A percentile compares a stretch with the other conserved stretches of the same genome.
Evolutionary conservation across 2,329 filamentous ascomycete genomes (phyloP).

Genomic region (Colletotrichum truncatum): DNA sequence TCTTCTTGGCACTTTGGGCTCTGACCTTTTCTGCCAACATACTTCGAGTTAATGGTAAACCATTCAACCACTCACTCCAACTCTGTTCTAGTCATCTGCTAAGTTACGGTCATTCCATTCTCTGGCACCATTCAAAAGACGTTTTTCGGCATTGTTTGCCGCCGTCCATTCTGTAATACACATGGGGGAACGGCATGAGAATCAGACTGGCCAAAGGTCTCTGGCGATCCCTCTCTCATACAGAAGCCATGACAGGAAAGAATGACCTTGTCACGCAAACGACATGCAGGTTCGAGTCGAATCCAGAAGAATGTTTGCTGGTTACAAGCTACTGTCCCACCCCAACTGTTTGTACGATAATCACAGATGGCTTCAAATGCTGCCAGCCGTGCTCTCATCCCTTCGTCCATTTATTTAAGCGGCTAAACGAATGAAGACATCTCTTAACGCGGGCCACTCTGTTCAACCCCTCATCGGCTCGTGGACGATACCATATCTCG

Average conservation of each 20-base stretch:
- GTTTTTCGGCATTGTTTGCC: no score
- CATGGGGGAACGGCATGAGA: not conserved
- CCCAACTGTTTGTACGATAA: not conserved
- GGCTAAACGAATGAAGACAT: not conserved
- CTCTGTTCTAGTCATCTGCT: no score
- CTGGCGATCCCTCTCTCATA: not conserved
- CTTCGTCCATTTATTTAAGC: not conserved
- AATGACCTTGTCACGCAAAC: not conserved
- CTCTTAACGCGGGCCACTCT: not conserved
- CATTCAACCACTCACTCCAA: no score
- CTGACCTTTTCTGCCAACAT: no score
- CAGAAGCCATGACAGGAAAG: not conserved
- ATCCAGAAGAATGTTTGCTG: not conserved
- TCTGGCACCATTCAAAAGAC: no score
- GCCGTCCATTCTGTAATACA: no score
- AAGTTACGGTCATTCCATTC: no score
- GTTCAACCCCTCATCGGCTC: not conserved
- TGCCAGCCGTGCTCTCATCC: not conserved
- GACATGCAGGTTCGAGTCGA: not conserved
- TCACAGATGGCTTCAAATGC: not conserved
- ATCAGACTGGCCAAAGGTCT: not conserved
- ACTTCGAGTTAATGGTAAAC: no score
- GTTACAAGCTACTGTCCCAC: not conserved
- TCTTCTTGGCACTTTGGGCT: no score
- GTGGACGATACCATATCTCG: not conserved